Base-by-base conservation (phyloP, 768 basidiomycete species). In the Gloeopeniophorella convolvens region DNA sequence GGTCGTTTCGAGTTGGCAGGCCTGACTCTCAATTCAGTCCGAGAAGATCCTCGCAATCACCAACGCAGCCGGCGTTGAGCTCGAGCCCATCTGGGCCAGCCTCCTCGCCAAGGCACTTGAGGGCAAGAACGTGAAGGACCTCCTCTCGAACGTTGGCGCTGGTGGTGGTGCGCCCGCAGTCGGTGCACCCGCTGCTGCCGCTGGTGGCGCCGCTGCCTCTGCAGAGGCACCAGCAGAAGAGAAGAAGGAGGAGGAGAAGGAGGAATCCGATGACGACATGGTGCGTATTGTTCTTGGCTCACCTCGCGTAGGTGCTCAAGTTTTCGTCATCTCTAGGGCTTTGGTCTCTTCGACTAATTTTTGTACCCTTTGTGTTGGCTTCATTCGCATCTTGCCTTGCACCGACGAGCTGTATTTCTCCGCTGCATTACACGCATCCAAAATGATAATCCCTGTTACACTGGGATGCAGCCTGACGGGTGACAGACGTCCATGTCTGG, bases 91-190 rank as follows among this genome's bases (percentile, higher is more conserved):
- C 75, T 98, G 96, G 96, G 93, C 93, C 51, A 71, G 85, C 12
- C 86, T 99, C 62, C 89, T 99, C 65, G 89, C 95, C 56, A 98
- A 96, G 71, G 95, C 96, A 30, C 83, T 99, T 46, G 93, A 95
- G 72, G 95, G 94, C 64, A 96, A 95, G 79, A 82, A 98, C 74
- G 80, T 99, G 63, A 97, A 91, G 73, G 92, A 94, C 37, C 78
- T 98, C 45, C 80, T 99, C 58, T 86, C 88, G 56, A 95, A 91
- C 76, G 92, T 99, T 56, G 94, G 95, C 57, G 75, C 89, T 48
- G 92, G 94, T 55, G 93, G 90, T 55, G 92, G 83, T 55, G 89
- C 83, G 60, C 85, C 90, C 42, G 87, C 83, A 47, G 81, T 79
- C 54, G 78, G 68, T 43, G 69, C 73, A 16, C 68, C 71, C 41